phyloP scores from a whole-genome alignment of 1,139 yeast species.

The Scheffersomyces illinoinensis region DNA sequence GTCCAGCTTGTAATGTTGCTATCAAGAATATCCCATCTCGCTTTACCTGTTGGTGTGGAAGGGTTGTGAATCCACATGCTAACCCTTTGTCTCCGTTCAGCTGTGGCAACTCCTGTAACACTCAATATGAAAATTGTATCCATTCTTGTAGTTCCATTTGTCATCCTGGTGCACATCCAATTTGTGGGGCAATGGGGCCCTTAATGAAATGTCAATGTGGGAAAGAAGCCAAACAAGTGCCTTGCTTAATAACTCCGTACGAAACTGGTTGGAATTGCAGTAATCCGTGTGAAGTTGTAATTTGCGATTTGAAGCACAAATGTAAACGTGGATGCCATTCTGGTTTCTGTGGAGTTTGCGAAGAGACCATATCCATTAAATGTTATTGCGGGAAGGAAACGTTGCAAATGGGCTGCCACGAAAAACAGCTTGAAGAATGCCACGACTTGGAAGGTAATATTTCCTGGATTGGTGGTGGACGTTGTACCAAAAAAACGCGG shows the following conservation, averaged over 20 bases:
- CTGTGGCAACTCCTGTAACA: conserved; percentile 83
- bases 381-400: conserved; percentile 77
- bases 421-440: conserved; percentile 37
- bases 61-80: conserved; percentile 62
- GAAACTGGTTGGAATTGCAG: conserved; percentile 69
- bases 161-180: conserved; percentile 89
- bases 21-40: conserved; percentile 54
- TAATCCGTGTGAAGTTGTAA: conserved; percentile 52
- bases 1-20: conserved; percentile 79
- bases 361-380: conserved; percentile 30
- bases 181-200: conserved; percentile 79
- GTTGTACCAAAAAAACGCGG: conserved; percentile 56
- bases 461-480: conserved; percentile 62
- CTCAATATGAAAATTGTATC: conserved; percentile 56
- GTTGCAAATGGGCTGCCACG: conserved; percentile 48
- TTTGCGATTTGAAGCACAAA: conserved; percentile 67
- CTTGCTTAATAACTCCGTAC: conserved; percentile 73
- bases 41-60: conserved; percentile 92
- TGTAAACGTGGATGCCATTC: conserved; percentile 55
- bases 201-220: conserved; percentile 76
- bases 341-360: conserved; percentile 80
- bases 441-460: conserved; percentile 8
- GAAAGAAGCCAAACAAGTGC: conserved; percentile 60
- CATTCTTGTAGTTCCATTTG: conserved; percentile 78
- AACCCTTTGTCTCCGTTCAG: conserved; percentile 74